A percentile compares a stretch with the other conserved stretches of the same genome.
Evolutionary conservation across 768 basidiomycete species (phyloP).

Genomic region (Cantharellus cinnabarinus): DNA sequence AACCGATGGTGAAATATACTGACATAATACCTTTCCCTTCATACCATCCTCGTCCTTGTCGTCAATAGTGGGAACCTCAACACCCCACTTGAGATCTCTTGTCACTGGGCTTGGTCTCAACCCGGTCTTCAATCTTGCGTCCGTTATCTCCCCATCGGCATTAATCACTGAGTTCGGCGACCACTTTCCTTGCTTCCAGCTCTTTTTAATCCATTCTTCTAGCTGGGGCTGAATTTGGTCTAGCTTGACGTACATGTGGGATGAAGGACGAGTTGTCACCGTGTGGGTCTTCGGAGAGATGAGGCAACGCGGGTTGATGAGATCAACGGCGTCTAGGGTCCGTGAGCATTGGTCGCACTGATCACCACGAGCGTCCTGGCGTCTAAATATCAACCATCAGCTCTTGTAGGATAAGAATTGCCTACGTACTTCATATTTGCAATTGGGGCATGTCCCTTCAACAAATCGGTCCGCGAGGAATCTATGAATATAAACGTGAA

Average conservation of each 20-base stretch:
- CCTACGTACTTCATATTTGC: constrained; percentile 49
- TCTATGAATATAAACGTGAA: constrained; percentile 18
- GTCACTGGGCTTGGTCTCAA: constrained; percentile 81
- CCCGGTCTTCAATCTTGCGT: constrained; percentile 70
- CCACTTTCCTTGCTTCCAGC: constrained; percentile 75
- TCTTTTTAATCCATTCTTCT: constrained; percentile 72
- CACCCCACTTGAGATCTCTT: constrained; percentile 89
- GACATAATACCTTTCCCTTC: constrained; percentile 89
- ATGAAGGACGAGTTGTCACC: constrained; percentile 53
- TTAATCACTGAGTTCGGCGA: constrained; percentile 83
- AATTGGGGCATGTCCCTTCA: constrained; percentile 93
- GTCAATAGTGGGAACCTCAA: constrained; percentile 62
- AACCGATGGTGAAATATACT: constrained; percentile 17
- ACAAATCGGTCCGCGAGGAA: constrained; percentile 96
- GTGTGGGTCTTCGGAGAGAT: constrained; percentile 52
- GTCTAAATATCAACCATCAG: background rate
- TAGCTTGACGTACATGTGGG: constrained; percentile 83
- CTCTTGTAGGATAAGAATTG: background rate
- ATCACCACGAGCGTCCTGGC: constrained; percentile 86
- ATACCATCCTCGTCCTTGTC: constrained; percentile 63
- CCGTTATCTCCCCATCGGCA: constrained; percentile 68
- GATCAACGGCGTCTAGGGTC: constrained; percentile 81
- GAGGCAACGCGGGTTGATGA: constrained; percentile 87
- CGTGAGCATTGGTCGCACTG: constrained; percentile 90
- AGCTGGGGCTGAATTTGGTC: constrained; percentile 62